Evolutionary conservation across 169 alveolate genomes (phyloP), one percentile per base, ranked within the genome.

Genomic region (Plasmodium blacklocki): DNA sequence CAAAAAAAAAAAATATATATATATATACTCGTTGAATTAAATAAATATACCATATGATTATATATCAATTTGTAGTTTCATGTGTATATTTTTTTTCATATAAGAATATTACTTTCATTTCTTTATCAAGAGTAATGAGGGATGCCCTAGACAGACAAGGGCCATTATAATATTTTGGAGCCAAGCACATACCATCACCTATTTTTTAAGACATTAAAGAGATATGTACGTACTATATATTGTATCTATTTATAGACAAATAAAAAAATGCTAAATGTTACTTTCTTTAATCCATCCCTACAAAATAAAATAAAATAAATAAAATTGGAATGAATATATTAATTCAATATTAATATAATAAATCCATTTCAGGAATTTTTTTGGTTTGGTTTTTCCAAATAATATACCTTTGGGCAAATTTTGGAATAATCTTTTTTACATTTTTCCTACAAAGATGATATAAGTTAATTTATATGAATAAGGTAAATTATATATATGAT

Each of bases 221-320:
- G 29, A 47, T 14, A 1, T 39, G 6, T 39, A 39, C 1, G 1
- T 39, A 18, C 23, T 18, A 56, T 56, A 56, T 52, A n/a, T n/a
- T 52, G 62, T 52, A 52, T 12, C 9, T 67, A 56, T 29, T 29
- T 50, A 32, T 39, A 15, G 12, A 14, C 15, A 8, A 9, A n/a
- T 32, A 8, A 6, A 43, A 23, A 39, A 63, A 43, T 67, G n/a
- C 18, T 23, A 39, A 18, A 54, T 32, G 29, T 45, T 83, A 83
- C 91, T 59, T 11, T 83, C 85, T 68, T 70, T 83, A 60, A 29
- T 45, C 91, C 91, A 83, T 47, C 32, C 85, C 91, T 83, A 83
- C 26, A 83, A 70, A 45, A 26, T 21, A 54, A 32, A 43, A 12
- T 66, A 14, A 32, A 66, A 32, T 67, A 67, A 43, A 43, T n/a